Evolutionary conservation across 441 rosid genomes (phyloP).

Genomic region (Euphorbia celastroides): DNA sequence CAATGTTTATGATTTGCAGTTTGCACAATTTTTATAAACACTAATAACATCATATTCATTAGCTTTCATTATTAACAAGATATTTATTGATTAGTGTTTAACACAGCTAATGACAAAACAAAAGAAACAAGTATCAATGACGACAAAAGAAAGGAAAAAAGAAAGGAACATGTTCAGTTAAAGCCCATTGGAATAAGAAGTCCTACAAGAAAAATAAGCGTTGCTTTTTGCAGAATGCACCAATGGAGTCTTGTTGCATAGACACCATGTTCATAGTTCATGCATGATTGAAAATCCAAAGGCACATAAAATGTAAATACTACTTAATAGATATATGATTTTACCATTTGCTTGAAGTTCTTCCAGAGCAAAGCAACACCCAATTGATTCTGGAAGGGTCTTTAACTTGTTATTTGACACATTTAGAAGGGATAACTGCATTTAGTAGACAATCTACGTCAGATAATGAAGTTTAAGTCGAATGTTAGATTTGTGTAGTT

Average conservation of each 20-base stretch:
- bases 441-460: conserved; percentile 19
- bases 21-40: not conserved
- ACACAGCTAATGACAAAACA: not conserved
- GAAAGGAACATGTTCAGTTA: not conserved
- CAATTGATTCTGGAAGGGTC: conserved; percentile 88
- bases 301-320: not conserved
- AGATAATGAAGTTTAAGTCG: conserved; percentile 12
- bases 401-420: conserved; percentile 81
- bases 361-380: conserved; percentile 91
- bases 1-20: not conserved
- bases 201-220: not conserved
- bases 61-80: not conserved
- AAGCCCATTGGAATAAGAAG: not conserved
- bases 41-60: not conserved
- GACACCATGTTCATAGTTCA: not conserved
- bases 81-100: not conserved
- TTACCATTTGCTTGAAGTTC: conserved; percentile 87
- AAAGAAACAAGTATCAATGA: not conserved
- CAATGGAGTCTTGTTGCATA: not conserved
- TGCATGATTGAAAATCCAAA: conserved; percentile 4
- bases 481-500: not conserved
- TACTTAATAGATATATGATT: conserved; percentile 7
- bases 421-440: conserved; percentile 82
- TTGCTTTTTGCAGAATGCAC: not conserved
- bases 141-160: not conserved